A percentile compares a stretch with the other conserved stretches of the same genome.
Conservation (phyloP, 495 filamentous ascomycete species). For the Podospora pseudoanserina region DNA sequence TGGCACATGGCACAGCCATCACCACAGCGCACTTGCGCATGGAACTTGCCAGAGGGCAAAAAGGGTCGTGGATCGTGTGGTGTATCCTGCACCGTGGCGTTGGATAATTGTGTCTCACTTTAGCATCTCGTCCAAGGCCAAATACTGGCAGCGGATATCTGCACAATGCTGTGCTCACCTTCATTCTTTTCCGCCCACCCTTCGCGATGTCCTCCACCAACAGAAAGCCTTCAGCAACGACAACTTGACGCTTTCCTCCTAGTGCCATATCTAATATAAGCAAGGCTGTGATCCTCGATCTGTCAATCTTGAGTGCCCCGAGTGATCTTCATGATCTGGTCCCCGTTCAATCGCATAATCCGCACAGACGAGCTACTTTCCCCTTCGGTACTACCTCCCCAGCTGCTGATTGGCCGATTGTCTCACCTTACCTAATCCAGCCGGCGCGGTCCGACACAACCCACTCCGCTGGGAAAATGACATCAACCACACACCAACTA, state of each 20-base stretch:
- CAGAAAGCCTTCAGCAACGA: not conserved
- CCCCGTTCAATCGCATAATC: not conserved
- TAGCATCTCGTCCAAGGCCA: not conserved
- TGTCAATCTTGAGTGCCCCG: not conserved
- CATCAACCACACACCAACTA: not conserved
- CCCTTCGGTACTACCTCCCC: not conserved
- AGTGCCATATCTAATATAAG: not conserved
- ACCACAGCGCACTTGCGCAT: not conserved
- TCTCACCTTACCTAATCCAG: not conserved
- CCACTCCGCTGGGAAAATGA: not conserved
- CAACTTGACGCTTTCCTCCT: not conserved
- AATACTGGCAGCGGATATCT: slow-evolving; percentile 1
- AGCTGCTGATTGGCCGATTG: not conserved
- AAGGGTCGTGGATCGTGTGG: not conserved
- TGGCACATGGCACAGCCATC: not conserved
- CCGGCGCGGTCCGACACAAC: not conserved
- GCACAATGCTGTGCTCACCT: not conserved
- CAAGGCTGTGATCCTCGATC: not conserved
- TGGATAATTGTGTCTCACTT: slow-evolving; percentile 2
- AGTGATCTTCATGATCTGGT: not conserved
- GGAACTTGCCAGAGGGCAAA: not conserved
- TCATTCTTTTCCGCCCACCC: too few relatives aligned
- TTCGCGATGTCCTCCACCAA: not conserved
- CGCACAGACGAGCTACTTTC: slow-evolving; percentile 3
- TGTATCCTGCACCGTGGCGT: slow-evolving; percentile 7